Evolutionary conservation across 331 rosid genomes (phyloP).

Genomic region (Cydonia oblonga): DNA sequence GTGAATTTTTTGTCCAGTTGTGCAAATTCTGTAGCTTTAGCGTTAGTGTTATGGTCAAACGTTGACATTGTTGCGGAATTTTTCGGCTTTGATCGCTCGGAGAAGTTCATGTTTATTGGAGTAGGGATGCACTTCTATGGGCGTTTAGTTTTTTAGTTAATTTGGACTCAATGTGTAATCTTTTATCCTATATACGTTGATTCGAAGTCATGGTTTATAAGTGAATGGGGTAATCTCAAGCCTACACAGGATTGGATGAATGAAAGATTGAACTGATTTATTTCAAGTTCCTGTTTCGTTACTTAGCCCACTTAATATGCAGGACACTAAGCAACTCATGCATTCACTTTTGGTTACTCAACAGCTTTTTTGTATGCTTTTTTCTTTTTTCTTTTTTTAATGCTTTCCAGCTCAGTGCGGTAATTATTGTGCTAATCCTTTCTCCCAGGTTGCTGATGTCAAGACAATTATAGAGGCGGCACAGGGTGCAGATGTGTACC

Average conservation of each 20-base stretch:
- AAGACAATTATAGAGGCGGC: constrained; percentile 19
- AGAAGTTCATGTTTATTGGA: neutral
- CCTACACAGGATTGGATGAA: neutral
- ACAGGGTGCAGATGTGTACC: constrained; percentile 31
- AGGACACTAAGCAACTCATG: neutral
- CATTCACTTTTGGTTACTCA: neutral
- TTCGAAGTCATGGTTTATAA: neutral
- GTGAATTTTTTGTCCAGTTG: neutral
- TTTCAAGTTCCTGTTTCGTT: neutral
- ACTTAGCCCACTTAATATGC: neutral
- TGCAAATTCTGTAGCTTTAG: neutral
- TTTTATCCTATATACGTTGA: neutral
- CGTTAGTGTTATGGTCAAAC: neutral
- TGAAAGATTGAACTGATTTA: neutral
- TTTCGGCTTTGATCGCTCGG: neutral
- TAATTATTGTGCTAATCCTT: neutral
- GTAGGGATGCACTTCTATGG: neutral
- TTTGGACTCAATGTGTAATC: neutral
- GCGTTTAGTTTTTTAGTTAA: neutral
- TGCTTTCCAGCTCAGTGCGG: neutral
- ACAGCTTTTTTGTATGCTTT: neutral
- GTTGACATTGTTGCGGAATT: neutral
- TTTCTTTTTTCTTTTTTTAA: no score
- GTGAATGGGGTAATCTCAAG: neutral
- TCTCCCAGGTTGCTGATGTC: constrained; percentile 19